phyloP scores from a whole-genome alignment of 257 asterid species.

The Forsythia suspensa region DNA sequence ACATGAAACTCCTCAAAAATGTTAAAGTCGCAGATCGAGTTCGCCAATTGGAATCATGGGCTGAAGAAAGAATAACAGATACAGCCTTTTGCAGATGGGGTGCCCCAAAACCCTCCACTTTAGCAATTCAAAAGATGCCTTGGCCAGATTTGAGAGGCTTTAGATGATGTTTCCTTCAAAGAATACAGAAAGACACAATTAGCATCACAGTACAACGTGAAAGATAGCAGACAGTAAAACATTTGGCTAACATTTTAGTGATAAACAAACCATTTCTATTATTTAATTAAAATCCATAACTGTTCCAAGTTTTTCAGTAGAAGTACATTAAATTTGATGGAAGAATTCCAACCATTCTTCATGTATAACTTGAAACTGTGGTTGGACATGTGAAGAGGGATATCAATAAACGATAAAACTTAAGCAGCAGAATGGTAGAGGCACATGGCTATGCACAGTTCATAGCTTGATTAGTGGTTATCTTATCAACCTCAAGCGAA shows the following conservation, averaged over 20 bases:
- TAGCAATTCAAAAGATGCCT: slow-evolving; percentile 85
- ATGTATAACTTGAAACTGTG: background rate
- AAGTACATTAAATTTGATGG: background rate
- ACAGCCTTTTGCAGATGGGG: slow-evolving; percentile 72
- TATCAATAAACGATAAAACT: background rate
- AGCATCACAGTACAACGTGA: slow-evolving; percentile 8
- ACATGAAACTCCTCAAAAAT: slow-evolving; percentile 90
- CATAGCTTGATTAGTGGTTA: background rate
- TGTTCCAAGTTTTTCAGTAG: background rate
- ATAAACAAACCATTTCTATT: background rate
- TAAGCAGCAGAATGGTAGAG: background rate
- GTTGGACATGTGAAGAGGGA: background rate
- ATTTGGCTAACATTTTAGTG: slow-evolving; percentile 1
- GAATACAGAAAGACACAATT: slow-evolving; percentile 18
- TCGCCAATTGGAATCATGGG: slow-evolving; percentile 91
- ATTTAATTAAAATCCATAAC: background rate
- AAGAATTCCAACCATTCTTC: background rate
- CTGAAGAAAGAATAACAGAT: slow-evolving; percentile 59
- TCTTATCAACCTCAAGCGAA: background rate
- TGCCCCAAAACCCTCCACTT: slow-evolving; percentile 77
- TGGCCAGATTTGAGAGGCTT: slow-evolving; percentile 89
- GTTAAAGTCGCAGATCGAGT: slow-evolving; percentile 93
- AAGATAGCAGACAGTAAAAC: background rate
- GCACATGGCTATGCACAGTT: background rate
- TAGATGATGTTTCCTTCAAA: slow-evolving; percentile 85